Evolutionary conservation across 805 yeast species (phyloP), one percentile per base, ranked within the genome.

Genomic region (Kuraishia molischiana): DNA sequence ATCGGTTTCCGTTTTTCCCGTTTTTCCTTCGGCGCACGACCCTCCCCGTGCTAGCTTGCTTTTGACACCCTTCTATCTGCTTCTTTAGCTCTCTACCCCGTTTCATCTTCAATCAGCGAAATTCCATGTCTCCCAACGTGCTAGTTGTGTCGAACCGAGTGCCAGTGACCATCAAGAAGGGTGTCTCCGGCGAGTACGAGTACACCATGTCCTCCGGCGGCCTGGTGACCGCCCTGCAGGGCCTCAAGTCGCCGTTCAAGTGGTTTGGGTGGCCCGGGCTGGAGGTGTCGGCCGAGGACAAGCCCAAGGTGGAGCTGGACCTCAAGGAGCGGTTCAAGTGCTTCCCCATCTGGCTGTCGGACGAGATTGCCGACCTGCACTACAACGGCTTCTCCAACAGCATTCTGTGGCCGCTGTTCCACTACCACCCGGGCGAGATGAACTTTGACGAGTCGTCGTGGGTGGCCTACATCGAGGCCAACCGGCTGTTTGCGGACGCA

Each of bases 221-320:
- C 2, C 72, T 92, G 35, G 98, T 94, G 19, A 86, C 97, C 1
- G 98, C 97, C 0, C 65, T 92, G 31, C 95, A 89, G 52, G 97
- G 97, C 1, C 64, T 92, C 38, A 85, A 85, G 57, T 83, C 84
- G 52, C 79, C 82, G 35, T 87, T 87, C 61, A 92, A 87, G 55
- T 92, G 99, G 99, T 79, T 85, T 51, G 99, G 99, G 13, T 92
- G 99, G 99, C 95, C 97, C 2, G 94, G 90, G 9, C 61, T 87
- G 53, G 95, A 87, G 48, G 72, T 92, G 4, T 95, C 95, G 2
- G 84, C 70, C 19, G 69, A 68, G 32, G 95, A 87, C 45, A 79
- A 80, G 52, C 74, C 61, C 0, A 63, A 64, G 40, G 94, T 92
- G 39, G 76, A 77, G 41, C 54, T 61, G 17, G 95, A 89, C 45